phyloP scores from a whole-genome alignment of 1,139 yeast species.

The Geotrichum candidum region DNA sequence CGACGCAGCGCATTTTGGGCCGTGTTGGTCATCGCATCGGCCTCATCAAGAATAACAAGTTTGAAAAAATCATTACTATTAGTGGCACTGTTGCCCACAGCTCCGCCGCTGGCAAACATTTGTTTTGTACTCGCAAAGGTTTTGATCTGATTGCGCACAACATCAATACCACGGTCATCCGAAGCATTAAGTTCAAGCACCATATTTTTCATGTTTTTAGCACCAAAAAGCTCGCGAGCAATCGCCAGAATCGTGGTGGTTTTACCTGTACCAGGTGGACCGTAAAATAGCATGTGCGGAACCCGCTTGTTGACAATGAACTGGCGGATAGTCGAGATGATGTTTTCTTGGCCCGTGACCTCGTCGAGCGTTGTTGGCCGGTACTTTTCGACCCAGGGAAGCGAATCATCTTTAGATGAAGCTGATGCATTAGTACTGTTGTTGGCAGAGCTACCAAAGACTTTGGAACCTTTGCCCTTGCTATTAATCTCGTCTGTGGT shows the following conservation, averaged over 20 bases:
- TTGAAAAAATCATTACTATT: constrained; percentile 55
- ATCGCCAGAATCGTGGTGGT: constrained; percentile 89
- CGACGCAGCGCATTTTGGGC: constrained; percentile 95
- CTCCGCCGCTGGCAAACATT: constrained; percentile 47
- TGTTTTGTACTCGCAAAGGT: constrained; percentile 87
- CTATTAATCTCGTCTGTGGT: no score
- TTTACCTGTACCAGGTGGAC: constrained; percentile 98
- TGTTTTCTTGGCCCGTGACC: constrained; percentile 85
- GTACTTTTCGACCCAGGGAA: constrained; percentile 80
- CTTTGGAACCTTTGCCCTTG: no score
- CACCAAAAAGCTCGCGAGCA: constrained; percentile 86
- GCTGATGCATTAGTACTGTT: background rate
- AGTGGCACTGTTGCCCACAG: background rate
- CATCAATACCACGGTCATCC: constrained; percentile 83
- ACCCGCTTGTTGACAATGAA: constrained; percentile 77
- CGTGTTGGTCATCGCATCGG: constrained; percentile 96
- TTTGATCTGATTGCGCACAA: constrained; percentile 77
- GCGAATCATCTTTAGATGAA: background rate
- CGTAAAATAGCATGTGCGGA: constrained; percentile 88
- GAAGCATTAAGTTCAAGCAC: constrained; percentile 86
- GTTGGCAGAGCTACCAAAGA: background rate
- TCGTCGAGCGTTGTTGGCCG: constrained; percentile 81
- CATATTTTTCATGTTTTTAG: constrained; percentile 69
- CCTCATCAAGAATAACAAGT: constrained; percentile 89
- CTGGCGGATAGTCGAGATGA: constrained; percentile 72